Evolutionary conservation across 495 filamentous ascomycete species (phyloP).

Genomic region (Hypoxylon intermedium): DNA sequence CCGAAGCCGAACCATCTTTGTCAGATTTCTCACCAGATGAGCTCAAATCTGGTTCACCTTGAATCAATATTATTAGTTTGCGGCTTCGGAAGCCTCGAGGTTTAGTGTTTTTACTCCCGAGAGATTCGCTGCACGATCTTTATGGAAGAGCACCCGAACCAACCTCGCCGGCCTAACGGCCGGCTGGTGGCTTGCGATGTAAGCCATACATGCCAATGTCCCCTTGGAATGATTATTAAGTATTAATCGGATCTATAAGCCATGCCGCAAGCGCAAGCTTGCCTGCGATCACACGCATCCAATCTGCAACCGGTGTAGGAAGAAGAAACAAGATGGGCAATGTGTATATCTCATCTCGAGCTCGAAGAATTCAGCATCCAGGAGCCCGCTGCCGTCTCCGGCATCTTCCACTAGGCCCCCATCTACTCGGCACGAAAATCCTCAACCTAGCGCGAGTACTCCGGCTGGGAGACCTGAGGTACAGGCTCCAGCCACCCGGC

Average conservation of each 20-base stretch:
- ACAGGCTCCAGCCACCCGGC: slow-evolving; percentile 48
- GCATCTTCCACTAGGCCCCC: not conserved
- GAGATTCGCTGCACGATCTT: too few species aligned
- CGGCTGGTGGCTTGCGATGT: slow-evolving; percentile 42
- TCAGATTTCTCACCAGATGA: not conserved
- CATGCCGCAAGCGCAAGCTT: slow-evolving; percentile 45
- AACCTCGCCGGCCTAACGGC: slow-evolving; percentile 38
- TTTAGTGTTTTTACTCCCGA: too few species aligned
- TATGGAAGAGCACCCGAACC: slow-evolving; percentile 1
- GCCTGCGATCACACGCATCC: slow-evolving; percentile 44
- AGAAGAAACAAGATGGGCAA: slow-evolving; percentile 30
- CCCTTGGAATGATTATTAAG: slow-evolving; percentile 3
- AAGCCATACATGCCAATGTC: not conserved
- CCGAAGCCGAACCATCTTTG: slow-evolving; percentile 7
- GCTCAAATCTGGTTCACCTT: slow-evolving; percentile 1
- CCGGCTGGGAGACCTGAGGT: slow-evolving; percentile 32
- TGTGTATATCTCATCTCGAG: slow-evolving; percentile 37
- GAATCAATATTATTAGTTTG: not conserved
- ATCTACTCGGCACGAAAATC: not conserved
- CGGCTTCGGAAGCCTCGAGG: slow-evolving; percentile 14
- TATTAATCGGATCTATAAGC: slow-evolving; percentile 27
- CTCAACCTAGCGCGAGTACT: slow-evolving; percentile 1
- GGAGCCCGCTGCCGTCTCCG: slow-evolving; percentile 26
- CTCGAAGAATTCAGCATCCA: slow-evolving; percentile 8
- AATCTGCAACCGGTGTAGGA: slow-evolving; percentile 40